Conservation (phyloP, 345 rosid species). For the Conringia planisiliqua region DNA sequence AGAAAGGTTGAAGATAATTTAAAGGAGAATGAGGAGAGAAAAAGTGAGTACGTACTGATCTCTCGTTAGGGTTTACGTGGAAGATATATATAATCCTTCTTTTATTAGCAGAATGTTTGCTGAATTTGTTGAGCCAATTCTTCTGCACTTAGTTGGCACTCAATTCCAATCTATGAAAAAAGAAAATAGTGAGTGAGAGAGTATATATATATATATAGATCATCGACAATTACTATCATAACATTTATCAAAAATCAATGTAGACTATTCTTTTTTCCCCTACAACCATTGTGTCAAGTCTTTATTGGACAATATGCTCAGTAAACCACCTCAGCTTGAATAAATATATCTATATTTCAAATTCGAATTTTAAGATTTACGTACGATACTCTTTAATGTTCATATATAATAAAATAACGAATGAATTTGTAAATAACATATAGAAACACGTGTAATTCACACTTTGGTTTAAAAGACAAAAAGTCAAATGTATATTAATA, state of each 20-base stretch:
- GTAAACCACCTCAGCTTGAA: background rate
- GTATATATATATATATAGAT: background rate
- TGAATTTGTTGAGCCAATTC: conserved; percentile 89
- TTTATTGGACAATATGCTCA: background rate
- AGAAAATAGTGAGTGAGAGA: background rate
- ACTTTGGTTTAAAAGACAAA: background rate
- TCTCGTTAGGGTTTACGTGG: conserved; percentile 25
- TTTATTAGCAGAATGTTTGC: conserved; percentile 63
- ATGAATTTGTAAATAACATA: background rate
- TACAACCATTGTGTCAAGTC: background rate
- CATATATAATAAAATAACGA: background rate
- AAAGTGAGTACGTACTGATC: conserved; percentile 32
- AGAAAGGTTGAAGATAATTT: conserved; percentile 3
- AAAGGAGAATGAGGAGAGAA: conserved; percentile 23
- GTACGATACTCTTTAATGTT: background rate
- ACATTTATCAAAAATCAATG: background rate
- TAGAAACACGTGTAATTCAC: conserved; percentile 1
- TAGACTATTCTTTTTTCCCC: background rate
- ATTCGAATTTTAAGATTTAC: background rate
- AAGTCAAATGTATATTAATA: background rate
- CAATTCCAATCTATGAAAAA: conserved; percentile 80
- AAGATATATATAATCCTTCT: conserved; percentile 20
- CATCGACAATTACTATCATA: background rate
- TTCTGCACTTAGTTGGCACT: conserved; percentile 93
- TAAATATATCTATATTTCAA: background rate